Percentiles rank a stretch among this genome's conserved stretches.
These are phyloP conservation scores for Atractiella rhizophila DNA, from an alignment of 768 basidiomycete genomes.

Conservation along the genomic window DNA sequence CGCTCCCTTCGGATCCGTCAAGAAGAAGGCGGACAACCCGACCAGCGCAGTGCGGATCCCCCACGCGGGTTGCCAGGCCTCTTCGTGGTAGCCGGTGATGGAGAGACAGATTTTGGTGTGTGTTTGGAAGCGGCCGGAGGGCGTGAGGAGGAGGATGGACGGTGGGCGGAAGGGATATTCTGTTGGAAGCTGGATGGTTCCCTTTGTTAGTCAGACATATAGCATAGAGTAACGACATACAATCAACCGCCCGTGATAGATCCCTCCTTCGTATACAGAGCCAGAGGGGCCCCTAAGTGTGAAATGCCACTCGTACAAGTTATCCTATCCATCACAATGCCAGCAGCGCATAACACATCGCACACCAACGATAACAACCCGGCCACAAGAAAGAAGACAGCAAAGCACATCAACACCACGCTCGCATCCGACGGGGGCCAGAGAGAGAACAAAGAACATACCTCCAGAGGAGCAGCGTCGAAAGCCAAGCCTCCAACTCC, in stretches of 20 bases:
- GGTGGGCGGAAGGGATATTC: conserved; percentile 92
- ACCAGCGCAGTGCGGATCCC: conserved; percentile 54
- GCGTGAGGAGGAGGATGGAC: conserved; percentile 82
- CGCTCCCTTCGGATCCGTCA: conserved; percentile 18
- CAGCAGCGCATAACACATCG: no score
- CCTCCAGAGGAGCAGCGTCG: conserved; percentile 47
- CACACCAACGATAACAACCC: no score
- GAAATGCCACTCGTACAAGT: conserved; percentile 68
- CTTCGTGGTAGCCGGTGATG: conserved; percentile 83
- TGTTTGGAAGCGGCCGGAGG: conserved; percentile 80
- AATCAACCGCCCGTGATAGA: conserved; percentile 58
- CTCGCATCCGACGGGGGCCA: no score
- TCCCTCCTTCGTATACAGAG: conserved; percentile 78
- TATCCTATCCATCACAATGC: no score
- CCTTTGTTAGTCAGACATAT: not conserved
- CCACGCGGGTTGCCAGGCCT: conserved; percentile 95
- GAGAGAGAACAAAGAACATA: no score
- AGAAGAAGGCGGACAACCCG: conserved; percentile 22
- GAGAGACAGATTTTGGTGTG: conserved; percentile 93
- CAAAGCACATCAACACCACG: no score
- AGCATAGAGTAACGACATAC: not conserved
- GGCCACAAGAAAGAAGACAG: no score
- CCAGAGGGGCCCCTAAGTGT: conserved; percentile 69
- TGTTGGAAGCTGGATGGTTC: conserved; percentile 46
- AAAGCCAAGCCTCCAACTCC: no score